These are phyloP conservation scores for Ophiostoma australiae DNA, from an alignment of 2,329 filamentous ascomycete genomes.

Conservation along the genomic window DNA sequence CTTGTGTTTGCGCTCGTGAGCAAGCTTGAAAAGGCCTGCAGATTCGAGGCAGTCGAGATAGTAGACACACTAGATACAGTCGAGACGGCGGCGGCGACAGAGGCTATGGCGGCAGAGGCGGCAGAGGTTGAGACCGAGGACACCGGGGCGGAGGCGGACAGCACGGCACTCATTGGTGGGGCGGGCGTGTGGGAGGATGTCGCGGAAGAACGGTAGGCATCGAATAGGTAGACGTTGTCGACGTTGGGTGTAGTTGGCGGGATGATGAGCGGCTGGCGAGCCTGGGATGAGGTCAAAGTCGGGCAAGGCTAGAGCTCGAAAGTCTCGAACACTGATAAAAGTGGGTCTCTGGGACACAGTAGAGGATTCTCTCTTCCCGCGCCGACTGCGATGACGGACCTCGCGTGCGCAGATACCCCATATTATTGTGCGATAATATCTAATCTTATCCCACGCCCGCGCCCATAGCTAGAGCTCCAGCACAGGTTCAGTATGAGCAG, in stretches of 20 bases:
- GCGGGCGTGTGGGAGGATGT: neutral
- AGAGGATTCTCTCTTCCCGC: neutral
- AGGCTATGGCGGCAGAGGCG: neutral
- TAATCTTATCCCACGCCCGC: neutral
- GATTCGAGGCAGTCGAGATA: too few species aligned
- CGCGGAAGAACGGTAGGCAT: conserved; percentile 7
- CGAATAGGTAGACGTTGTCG: neutral
- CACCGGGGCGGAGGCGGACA: neutral
- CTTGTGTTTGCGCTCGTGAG: neutral
- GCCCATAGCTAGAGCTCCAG: neutral
- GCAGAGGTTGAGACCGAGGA: neutral
- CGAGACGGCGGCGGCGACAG: neutral
- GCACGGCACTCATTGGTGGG: conserved; percentile 16
- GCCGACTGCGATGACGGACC: conserved; percentile 9
- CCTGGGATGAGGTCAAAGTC: neutral
- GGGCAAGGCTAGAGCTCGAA: too few species aligned
- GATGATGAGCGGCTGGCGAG: neutral
- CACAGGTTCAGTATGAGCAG: neutral
- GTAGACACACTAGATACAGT: neutral
- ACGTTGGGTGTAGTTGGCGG: neutral
- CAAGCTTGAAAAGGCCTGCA: neutral
- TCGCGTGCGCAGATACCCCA: conserved; percentile 5
- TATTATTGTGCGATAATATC: neutral
- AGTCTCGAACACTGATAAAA: neutral
- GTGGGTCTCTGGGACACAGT: neutral